A percentile compares a stretch with the other conserved stretches of the same genome.
Evolutionary conservation across 108 stramenopile genomes (phyloP).

Genomic region (Fistulifera solaris): DNA sequence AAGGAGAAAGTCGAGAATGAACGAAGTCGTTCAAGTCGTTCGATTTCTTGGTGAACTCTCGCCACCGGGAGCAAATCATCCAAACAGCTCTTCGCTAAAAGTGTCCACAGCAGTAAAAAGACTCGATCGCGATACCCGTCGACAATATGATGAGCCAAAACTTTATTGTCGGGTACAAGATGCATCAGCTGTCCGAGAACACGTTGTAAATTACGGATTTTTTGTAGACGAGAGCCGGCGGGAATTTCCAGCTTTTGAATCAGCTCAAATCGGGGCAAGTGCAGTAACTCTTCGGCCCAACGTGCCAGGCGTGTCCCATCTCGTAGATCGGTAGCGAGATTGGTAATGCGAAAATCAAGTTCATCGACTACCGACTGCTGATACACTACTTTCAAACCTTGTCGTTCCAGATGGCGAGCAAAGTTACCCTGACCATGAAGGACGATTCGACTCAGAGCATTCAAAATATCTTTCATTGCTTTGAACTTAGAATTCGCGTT

Average conservation of each 20-base stretch:
- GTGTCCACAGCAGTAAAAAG: constrained; percentile 71
- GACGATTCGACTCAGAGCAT: constrained; percentile 65
- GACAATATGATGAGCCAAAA: constrained; percentile 72
- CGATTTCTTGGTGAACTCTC: constrained; percentile 44
- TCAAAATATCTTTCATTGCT: constrained; percentile 77
- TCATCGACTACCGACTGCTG: constrained; percentile 85
- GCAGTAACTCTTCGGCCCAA: constrained; percentile 61
- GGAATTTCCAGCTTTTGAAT: constrained; percentile 70
- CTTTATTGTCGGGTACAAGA: constrained; percentile 34
- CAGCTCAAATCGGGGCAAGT: constrained; percentile 25
- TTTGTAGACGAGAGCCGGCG: constrained; percentile 82
- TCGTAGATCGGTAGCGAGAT: constrained; percentile 85
- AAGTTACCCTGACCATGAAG: constrained; percentile 81
- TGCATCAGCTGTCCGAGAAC: constrained; percentile 42
- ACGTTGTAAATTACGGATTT: constrained; percentile 81
- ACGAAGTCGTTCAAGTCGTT: neutral
- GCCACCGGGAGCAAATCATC: constrained; percentile 23
- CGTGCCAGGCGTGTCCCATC: constrained; percentile 88
- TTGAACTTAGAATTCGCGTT: constrained; percentile 52
- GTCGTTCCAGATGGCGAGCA: constrained; percentile 66
- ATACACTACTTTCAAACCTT: constrained; percentile 72
- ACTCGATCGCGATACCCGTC: constrained; percentile 79
- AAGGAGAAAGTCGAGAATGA: neutral
- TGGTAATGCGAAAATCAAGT: constrained; percentile 67
- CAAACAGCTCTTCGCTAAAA: constrained; percentile 47